Conservation (phyloP, 2,329 filamentous ascomycete species). For the Nothophoma quercina region DNA sequence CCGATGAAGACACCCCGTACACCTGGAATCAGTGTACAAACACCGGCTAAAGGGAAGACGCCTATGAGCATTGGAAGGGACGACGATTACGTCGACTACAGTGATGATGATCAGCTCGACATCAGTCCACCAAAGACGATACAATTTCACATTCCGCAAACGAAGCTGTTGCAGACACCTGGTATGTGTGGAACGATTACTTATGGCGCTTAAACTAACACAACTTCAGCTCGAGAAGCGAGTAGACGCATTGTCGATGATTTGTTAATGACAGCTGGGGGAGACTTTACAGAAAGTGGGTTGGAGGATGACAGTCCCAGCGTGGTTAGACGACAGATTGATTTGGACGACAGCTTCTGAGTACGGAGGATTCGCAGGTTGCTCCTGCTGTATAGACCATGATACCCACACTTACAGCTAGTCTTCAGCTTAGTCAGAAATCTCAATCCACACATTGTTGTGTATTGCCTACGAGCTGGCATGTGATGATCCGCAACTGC, state of each 20-base stretch:
- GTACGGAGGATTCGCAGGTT: not conserved
- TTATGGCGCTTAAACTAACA: conserved; percentile 13
- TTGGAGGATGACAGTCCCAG: conserved; percentile 58
- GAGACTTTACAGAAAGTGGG: conserved; percentile 57
- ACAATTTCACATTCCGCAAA: conserved; percentile 81
- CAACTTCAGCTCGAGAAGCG: conserved; percentile 72
- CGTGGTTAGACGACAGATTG: conserved; percentile 54
- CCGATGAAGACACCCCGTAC: conserved; percentile 71
- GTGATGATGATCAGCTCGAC: conserved; percentile 66
- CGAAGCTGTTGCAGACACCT: conserved; percentile 80
- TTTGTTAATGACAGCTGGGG: conserved; percentile 77
- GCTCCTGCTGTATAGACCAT: conserved; percentile 10
- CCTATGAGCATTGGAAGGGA: conserved; percentile 59
- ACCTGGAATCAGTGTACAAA: conserved; percentile 84
- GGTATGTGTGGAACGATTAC: conserved; percentile 57
- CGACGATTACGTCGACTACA: conserved; percentile 71
- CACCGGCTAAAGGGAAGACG: conserved; percentile 62
- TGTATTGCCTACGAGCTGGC: too few species aligned
- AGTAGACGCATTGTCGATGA: conserved; percentile 83
- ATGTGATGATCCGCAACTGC: conserved; percentile 13
- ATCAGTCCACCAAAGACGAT: conserved; percentile 95
- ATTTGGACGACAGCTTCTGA: conserved; percentile 59
- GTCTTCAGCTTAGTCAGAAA: not conserved
- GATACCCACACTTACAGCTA: conserved; percentile 13
- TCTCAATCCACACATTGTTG: too few species aligned